phyloP scores from a whole-genome alignment of 208 protist genomes.

The Leishmania tarentolae region DNA sequence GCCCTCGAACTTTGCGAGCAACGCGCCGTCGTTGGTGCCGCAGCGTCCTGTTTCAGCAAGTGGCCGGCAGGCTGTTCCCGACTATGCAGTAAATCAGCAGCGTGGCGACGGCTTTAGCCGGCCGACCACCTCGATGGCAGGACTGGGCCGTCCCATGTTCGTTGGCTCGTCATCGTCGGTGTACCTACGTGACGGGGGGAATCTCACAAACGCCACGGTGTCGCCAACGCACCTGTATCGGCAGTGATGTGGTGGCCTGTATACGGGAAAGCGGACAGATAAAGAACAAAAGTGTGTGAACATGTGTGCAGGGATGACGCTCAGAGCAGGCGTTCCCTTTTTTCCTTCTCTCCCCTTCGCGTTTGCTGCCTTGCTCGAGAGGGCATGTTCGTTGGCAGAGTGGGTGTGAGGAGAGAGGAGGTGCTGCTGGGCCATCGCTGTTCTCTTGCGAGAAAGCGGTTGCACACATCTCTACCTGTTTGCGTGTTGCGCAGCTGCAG shows the following conservation, averaged over 20 bases:
- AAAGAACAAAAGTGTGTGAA: neutral
- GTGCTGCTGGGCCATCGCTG: neutral
- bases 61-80: constrained; percentile 4
- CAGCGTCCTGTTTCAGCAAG: constrained; percentile 31
- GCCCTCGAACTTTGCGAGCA: constrained; percentile 4
- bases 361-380: neutral
- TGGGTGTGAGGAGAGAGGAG: neutral
- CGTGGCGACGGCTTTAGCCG: constrained; percentile 3
- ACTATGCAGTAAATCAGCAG: constrained; percentile 9
- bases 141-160: constrained; percentile 63
- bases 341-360: neutral
- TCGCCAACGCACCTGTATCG: constrained; percentile 20
- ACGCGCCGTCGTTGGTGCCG: constrained; percentile 23
- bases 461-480: neutral
- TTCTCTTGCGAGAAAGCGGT: neutral
- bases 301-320: neutral
- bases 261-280: neutral
- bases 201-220: constrained; percentile 63
- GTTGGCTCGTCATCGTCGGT: constrained; percentile 50
- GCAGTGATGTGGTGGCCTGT: neutral
- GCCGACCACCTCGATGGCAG: neutral
- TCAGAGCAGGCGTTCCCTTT: neutral
- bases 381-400: neutral
- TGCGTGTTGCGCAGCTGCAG: neutral
- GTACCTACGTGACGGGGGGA: constrained; percentile 45